Base-by-base conservation (phyloP, 371 early-diverging fungal species). In the Apophysomyces trapeziformis region DNA sequence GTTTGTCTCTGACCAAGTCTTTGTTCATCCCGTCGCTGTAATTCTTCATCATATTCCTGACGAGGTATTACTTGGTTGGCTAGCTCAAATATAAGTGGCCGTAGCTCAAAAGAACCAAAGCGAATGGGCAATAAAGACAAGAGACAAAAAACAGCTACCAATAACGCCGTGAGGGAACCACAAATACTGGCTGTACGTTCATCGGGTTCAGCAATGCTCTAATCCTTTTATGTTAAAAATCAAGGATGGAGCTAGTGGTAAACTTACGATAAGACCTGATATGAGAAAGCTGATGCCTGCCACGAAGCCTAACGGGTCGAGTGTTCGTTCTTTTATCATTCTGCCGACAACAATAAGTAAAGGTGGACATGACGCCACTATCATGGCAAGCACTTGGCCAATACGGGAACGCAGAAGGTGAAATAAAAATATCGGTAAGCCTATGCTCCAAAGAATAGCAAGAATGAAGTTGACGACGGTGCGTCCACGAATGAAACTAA, bases 1-100 rank as follows among this genome's bases (percentile, higher is more conserved):
- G 45, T 58, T 38, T n/a, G 54, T 16, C 56, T 37, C 0, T 26
- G 35, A 14, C 18, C 35, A 16, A 73, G 18, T 4, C 76, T 71
- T 9, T 65, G 46, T 45, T 74, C 71, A 26, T 76, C 77, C 4
- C 69, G 67, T 7, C 65, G 38, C n/a, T 58, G 57, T 2, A 74
- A 60, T 4, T 68, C 69, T 62, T 69, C 65, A 37, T 72, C 70
- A 1, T 56, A 39, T 35, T 63, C 76, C 12, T 64, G 43, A 1
- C 82, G 73, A 9, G 82, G 82, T 78, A 81, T 81, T 2, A 81
- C 50, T 64, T 81, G 82, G 35, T 71, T 76, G 0, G 74, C 68
- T n/a, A 81, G 45, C 58, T 81, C 75, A 57, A 68, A 81, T 14
- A 78, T 50, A 11, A 78, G 57, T 4, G 78, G 82, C 9, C 76